A percentile compares a stretch with the other conserved stretches of the same genome.
These are phyloP conservation scores for Phytopythium delawarense DNA, from an alignment of 352 stramenopile genomes.

Conservation along the genomic window DNA sequence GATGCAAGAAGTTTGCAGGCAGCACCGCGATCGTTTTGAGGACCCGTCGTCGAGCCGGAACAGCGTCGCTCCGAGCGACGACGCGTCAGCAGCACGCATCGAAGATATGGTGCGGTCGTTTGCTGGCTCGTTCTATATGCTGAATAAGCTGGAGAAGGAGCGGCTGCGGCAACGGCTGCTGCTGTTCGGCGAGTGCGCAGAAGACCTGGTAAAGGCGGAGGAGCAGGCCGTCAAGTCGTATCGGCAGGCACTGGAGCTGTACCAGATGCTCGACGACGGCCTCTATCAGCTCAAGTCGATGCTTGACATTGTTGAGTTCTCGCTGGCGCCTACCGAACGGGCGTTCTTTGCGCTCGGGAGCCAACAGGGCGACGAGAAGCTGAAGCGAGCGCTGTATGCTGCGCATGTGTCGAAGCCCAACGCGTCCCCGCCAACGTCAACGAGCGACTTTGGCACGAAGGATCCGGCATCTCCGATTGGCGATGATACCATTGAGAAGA, in stretches of 20 bases:
- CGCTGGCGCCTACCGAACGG: conserved; percentile 56
- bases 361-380: conserved; percentile 58
- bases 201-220: conserved; percentile 38
- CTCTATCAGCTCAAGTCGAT: conserved; percentile 75
- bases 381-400: conserved; percentile 23
- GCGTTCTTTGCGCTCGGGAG: conserved; percentile 75
- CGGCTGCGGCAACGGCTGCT: conserved; percentile 46
- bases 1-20: conserved; percentile 44
- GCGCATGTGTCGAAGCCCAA: background rate
- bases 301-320: conserved; percentile 62
- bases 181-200: conserved; percentile 40
- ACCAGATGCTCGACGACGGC: conserved; percentile 60
- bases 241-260: conserved; percentile 70
- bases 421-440: background rate
- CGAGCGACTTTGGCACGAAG: conserved; percentile 13
- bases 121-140: conserved; percentile 54
- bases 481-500: conserved; percentile 58
- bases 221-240: conserved; percentile 52
- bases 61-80: background rate
- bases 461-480: conserved; percentile 18
- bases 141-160: conserved; percentile 60
- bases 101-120: conserved; percentile 58
- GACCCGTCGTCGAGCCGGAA: background rate
- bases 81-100: conserved; percentile 29
- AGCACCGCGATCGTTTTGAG: conserved; percentile 41